Base-by-base conservation (phyloP, 2,329 filamentous ascomycete genomes). In the Pseudocercospora musae region DNA sequence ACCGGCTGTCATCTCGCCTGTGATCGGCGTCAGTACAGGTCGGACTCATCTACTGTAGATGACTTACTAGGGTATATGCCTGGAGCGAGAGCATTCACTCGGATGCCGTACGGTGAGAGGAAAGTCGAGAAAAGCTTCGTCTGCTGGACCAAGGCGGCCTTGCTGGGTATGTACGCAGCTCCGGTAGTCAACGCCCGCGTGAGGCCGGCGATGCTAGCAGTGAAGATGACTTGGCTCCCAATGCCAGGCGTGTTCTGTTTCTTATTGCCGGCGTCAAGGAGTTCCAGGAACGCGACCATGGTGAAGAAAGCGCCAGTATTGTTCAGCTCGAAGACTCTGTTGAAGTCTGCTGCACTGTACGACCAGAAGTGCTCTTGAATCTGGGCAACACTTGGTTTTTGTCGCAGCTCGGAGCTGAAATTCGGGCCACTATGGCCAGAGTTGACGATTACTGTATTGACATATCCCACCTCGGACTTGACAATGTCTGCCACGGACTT, bases 71-170 rank as follows among this genome's bases (percentile, higher is more conserved):
- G 59, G 48, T 62, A 62, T n/a, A 64, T 62, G 2, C 80, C 80
- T 0, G 80, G 80, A 25, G 73, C 75, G 18, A 82, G 71, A 13
- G 80, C 72, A 68, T 82, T 82, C 13, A 78, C 79, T 29, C 80
- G 66, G 4, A 82, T 75, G 0, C 76, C 78, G 71, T 77, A 79
- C 50, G 76, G 76, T 2, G 76, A 72, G 20, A 82, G 67, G 40
- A 78, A 71, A 1, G 74, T 73, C 0, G 73, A 71, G 65, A 82
- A 68, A 55, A 77, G 77, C 70, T 81, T 81, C 63, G 75, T 76
- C 18, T 81, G 44, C 58, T 80, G 77, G 15, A 74, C 71, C 8
- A 78, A 77, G 0, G 72, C 79, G 0, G 78, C 72, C 63, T 82
- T 81, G n/a, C 71, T 74, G 1, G 78, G 77, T 31, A 76, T 78